Conservation (phyloP, 352 stramenopile genomes). For the Pythium pectinolyticum region DNA sequence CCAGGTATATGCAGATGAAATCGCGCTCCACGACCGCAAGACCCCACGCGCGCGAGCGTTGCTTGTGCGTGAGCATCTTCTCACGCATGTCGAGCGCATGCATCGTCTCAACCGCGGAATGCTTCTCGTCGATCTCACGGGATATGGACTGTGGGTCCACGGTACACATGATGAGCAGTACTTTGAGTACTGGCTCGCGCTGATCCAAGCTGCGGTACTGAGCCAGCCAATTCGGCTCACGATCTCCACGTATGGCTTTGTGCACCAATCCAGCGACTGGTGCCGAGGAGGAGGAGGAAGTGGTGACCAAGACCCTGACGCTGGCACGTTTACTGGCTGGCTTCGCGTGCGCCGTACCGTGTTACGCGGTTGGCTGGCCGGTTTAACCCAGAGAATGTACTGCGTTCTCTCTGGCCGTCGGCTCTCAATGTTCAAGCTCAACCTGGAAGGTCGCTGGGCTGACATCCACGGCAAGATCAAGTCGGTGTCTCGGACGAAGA, state of each 20-base stretch:
- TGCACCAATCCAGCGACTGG: conserved; percentile 16
- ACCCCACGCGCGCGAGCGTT: not conserved
- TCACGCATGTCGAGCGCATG: conserved; percentile 40
- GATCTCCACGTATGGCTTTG: conserved; percentile 24
- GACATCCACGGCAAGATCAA: conserved; percentile 35
- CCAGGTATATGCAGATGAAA: conserved; percentile 22
- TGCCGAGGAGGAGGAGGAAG: too few species aligned
- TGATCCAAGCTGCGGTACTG: conserved; percentile 26
- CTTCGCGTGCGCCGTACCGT: conserved; percentile 25
- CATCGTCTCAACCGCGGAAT: conserved; percentile 46
- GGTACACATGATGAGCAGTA: conserved; percentile 30
- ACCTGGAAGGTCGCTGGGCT: conserved; percentile 42
- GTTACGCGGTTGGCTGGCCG: conserved; percentile 22
- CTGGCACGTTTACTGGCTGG: conserved; percentile 39
- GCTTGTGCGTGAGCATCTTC: conserved; percentile 10
- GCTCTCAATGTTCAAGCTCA: conserved; percentile 40
- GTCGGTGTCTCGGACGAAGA: conserved; percentile 7
- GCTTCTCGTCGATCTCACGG: conserved; percentile 31
- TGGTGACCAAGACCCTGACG: too few species aligned
- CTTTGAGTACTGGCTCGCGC: conserved; percentile 41
- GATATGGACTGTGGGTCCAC: conserved; percentile 40
- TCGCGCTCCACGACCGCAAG: conserved; percentile 5
- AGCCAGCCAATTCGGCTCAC: conserved; percentile 3
- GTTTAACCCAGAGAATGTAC: conserved; percentile 28
- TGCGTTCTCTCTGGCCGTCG: conserved; percentile 34